Conservation (phyloP, 1,284 basidiomycete genomes). For the Ceratobasidium sp. region DNA sequence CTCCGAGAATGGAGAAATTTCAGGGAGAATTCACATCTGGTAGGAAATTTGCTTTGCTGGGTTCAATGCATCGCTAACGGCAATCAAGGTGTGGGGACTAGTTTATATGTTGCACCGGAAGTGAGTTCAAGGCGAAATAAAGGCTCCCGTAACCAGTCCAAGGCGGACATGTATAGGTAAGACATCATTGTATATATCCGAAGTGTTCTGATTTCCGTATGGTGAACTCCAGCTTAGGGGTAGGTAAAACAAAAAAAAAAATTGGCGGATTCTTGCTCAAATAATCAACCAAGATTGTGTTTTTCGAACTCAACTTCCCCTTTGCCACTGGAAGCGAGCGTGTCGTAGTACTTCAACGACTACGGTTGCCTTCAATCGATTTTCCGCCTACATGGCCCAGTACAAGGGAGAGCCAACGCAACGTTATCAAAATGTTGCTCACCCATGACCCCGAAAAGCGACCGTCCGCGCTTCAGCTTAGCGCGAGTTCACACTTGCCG, state of each 20-base stretch:
- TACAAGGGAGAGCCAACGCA: conserved; percentile 66
- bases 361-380: conserved; percentile 73
- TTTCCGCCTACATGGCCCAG: conserved; percentile 81
- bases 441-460: conserved; percentile 84
- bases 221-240: conserved; percentile 31
- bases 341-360: conserved; percentile 78
- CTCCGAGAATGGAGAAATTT: conserved; percentile 49
- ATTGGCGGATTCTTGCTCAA: neutral
- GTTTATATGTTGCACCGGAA: conserved; percentile 92
- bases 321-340: conserved; percentile 91
- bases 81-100: conserved; percentile 82
- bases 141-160: conserved; percentile 70
- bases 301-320: conserved; percentile 95
- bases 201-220: neutral
- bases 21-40: conserved; percentile 75
- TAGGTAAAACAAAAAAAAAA: conserved; percentile 12
- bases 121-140: conserved; percentile 56
- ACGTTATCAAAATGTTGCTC: conserved; percentile 83
- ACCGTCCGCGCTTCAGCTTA: conserved; percentile 84
- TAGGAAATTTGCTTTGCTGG: conserved; percentile 47
- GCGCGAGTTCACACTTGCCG: conserved; percentile 79
- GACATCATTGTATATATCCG: conserved; percentile 63
- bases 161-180: conserved; percentile 95
- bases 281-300: conserved; percentile 76
- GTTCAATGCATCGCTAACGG: conserved; percentile 37